These are phyloP conservation scores for Acer yangbiense DNA, from an alignment of 345 rosid genomes.

Conservation along the genomic window DNA sequence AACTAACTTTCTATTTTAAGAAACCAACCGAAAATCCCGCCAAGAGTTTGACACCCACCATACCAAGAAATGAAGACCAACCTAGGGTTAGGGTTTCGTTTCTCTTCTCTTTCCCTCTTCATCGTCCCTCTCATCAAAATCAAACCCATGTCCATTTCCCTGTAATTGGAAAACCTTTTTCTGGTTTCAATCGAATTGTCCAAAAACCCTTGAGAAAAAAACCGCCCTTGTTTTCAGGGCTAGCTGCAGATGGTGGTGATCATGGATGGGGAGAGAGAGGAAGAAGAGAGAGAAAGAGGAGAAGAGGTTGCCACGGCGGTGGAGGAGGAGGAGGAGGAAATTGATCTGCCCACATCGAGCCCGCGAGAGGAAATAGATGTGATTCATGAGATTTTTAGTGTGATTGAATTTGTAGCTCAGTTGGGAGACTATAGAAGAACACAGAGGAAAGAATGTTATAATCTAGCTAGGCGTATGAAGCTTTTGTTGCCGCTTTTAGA, in stretches of 20 bases:
- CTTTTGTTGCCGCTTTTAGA: slow-evolving; percentile 64
- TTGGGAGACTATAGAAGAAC: slow-evolving; percentile 54
- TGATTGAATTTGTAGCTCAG: slow-evolving; percentile 49
- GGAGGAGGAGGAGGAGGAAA: slow-evolving; percentile 27
- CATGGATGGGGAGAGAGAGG: slow-evolving; percentile 37
- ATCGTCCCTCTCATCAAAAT: not conserved
- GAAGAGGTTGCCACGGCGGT: not conserved
- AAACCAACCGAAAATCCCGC: slow-evolving; percentile 34
- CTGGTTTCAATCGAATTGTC: not conserved
- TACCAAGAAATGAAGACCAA: slow-evolving; percentile 4
- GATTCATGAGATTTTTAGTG: slow-evolving; percentile 35
- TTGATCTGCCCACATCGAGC: slow-evolving; percentile 10
- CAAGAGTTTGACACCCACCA: slow-evolving; percentile 12
- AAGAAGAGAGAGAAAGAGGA: slow-evolving; percentile 25
- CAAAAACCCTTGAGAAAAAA: not conserved
- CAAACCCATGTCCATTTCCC: not conserved
- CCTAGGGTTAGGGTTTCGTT: slow-evolving; percentile 28
- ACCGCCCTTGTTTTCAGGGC: not conserved
- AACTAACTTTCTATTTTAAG: slow-evolving; percentile 36
- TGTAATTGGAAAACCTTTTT: not conserved
- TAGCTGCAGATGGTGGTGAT: slow-evolving; percentile 34
- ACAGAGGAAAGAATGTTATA: slow-evolving; percentile 59
- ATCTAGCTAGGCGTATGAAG: slow-evolving; percentile 67
- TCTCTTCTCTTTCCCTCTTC: not conserved
- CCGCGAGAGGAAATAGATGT: slow-evolving; percentile 25